Evolutionary conservation across 73 alveolate genomes (phyloP).

Genomic region (Tetrahymena elliotti): DNA sequence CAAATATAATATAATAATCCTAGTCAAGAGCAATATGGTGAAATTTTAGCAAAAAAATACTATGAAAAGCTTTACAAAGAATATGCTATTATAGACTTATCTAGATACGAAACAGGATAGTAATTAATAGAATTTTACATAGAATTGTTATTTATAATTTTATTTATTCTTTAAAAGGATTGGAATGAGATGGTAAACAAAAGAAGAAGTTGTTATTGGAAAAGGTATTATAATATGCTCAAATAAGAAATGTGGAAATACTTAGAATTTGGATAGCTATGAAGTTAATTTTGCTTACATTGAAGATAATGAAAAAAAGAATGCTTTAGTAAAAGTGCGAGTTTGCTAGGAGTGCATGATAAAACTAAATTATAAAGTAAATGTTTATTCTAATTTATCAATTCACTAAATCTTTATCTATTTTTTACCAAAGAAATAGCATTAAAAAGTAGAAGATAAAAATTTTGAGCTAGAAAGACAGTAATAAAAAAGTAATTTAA

Average conservation of each 20-base stretch:
- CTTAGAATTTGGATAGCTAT: conserved; percentile 19
- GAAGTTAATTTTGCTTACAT: conserved; percentile 41
- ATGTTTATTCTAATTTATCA: background rate
- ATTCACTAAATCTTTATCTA: background rate
- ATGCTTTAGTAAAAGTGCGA: conserved; percentile 45
- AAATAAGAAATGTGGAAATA: conserved; percentile 33
- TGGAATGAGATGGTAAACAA: conserved; percentile 60
- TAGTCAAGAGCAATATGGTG: conserved; percentile 5
- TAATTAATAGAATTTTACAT: background rate
- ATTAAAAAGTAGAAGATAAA: conserved; percentile 4
- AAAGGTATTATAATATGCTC: conserved; percentile 49
- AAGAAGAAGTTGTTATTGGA: conserved; percentile 45
- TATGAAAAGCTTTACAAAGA: conserved; percentile 45
- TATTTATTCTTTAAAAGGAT: background rate
- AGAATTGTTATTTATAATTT: too few species aligned
- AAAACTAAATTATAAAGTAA: conserved; percentile 42
- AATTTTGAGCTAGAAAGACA: background rate
- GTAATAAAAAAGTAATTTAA: too few species aligned
- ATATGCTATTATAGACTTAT: conserved; percentile 48
- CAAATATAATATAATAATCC: conserved; percentile 3
- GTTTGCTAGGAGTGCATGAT: conserved; percentile 44
- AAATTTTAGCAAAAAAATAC: conserved; percentile 27
- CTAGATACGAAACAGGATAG: conserved; percentile 55
- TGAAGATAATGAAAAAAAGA: conserved; percentile 23
- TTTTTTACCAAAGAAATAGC: conserved; percentile 2